Conservation (phyloP, 495 filamentous ascomycete genomes). For the Oidiodendron maius region DNA sequence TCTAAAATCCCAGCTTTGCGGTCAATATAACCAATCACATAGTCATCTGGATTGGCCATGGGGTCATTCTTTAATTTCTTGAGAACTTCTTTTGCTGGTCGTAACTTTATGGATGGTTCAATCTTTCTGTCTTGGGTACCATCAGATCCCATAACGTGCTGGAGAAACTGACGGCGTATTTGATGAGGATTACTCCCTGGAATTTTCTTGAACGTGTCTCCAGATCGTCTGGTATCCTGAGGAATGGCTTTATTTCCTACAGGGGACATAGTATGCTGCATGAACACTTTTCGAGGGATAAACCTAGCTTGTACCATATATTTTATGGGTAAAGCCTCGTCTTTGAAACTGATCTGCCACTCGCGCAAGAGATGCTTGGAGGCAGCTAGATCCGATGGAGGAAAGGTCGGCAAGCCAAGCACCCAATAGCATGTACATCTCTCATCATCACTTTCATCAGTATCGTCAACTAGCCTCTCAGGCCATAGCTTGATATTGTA, state of each 20-base stretch:
- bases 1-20: conserved; percentile 12
- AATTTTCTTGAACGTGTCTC: conserved; percentile 8
- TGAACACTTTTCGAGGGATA: not conserved
- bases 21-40: conserved; percentile 14
- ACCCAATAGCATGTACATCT: not conserved
- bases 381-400: not conserved
- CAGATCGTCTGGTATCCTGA: not conserved
- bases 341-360: not conserved
- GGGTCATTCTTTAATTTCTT: conserved; percentile 10
- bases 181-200: conserved; percentile 11
- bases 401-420: not conserved
- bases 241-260: not conserved
- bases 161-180: conserved; percentile 6
- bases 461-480: not conserved
- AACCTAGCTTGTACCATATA: not conserved
- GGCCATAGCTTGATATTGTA: not conserved
- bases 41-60: conserved; percentile 3
- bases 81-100: conserved; percentile 11
- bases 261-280: not conserved
- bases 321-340: not conserved
- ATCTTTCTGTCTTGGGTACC: not conserved
- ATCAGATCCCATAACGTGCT: not conserved
- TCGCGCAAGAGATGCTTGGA: not conserved
- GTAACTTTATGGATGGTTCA: conserved; percentile 1
- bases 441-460: not conserved